phyloP scores from a whole-genome alignment of 2,329 filamentous ascomycete genomes.

The Conoideocrella luteorostrata region DNA sequence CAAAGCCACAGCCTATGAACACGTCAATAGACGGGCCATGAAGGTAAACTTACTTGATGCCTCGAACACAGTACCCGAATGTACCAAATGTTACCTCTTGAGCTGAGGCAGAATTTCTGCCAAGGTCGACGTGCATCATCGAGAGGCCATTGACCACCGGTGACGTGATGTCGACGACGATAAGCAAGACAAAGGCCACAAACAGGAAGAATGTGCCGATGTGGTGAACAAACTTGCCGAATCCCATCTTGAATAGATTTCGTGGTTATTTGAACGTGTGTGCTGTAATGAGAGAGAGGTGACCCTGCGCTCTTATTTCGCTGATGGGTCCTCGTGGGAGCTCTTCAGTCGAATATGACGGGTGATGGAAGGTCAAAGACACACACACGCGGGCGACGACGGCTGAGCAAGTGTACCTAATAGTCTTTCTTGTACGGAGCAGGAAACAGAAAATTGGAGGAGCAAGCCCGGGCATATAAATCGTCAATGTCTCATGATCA shows the following conservation, averaged over 20 bases:
- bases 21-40: too few species aligned
- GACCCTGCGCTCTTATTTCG: background rate
- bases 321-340: background rate
- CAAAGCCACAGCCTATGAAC: too few species aligned
- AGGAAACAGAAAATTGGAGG: too few species aligned
- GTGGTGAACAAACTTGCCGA: conserved; percentile 47
- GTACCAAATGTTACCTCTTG: conserved; percentile 48
- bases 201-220: conserved; percentile 53
- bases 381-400: background rate
- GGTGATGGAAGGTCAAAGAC: too few species aligned
- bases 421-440: too few species aligned
- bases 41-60: conserved; percentile 18
- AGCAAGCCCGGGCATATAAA: conserved; percentile 11
- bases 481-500: conserved; percentile 10
- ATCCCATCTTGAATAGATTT: conserved; percentile 30
- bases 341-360: background rate
- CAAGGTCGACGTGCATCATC: conserved; percentile 46
- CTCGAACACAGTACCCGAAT: conserved; percentile 50
- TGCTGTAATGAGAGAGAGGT: background rate
- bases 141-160: conserved; percentile 51
- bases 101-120: conserved; percentile 22
- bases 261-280: background rate
- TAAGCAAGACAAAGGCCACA: conserved; percentile 45
- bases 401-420: too few species aligned
- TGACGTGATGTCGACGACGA: conserved; percentile 52